Percentiles rank a stretch among this genome's conserved stretches.
Conservation (phyloP, 306 rosid species). For the Vigna angularis region DNA sequence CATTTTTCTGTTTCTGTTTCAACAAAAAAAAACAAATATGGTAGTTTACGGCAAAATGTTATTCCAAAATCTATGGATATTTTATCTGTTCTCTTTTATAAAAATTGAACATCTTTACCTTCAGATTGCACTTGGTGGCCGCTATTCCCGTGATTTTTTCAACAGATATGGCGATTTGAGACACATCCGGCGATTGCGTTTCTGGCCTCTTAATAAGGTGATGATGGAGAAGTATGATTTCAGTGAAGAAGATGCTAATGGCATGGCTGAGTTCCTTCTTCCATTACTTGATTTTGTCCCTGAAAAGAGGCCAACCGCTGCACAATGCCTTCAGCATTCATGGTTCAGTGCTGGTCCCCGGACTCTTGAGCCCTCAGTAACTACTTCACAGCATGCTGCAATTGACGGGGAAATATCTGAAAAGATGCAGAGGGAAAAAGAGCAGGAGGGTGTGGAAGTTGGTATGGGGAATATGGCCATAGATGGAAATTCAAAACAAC, state of each 20-base stretch:
- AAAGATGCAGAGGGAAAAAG: conserved; percentile 57
- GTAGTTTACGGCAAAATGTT: conserved; percentile 8
- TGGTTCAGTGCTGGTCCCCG: conserved; percentile 82
- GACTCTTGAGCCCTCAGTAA: conserved; percentile 61
- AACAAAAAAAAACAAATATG: background rate
- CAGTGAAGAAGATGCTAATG: conserved; percentile 84
- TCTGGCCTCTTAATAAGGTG: conserved; percentile 94
- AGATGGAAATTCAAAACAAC: conserved; percentile 61
- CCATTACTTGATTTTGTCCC: conserved; percentile 94
- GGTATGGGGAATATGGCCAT: conserved; percentile 69
- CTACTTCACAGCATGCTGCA: conserved; percentile 45
- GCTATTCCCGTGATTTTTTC: conserved; percentile 96
- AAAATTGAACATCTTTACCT: conserved; percentile 37
- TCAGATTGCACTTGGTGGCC: conserved; percentile 96
- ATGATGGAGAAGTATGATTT: conserved; percentile 85
- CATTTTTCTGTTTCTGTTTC: conserved; percentile 9
- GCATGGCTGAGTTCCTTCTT: conserved; percentile 73
- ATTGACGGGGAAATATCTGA: conserved; percentile 45
- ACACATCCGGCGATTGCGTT: conserved; percentile 90
- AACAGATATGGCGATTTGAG: conserved; percentile 89
- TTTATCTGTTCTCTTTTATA: conserved; percentile 14
- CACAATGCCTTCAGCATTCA: conserved; percentile 87
- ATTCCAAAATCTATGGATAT: conserved; percentile 5
- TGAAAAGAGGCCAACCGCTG: conserved; percentile 91
- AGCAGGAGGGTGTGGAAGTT: conserved; percentile 68